Base-by-base conservation (phyloP, 257 asterid species). In the Penstemon barbatus region DNA sequence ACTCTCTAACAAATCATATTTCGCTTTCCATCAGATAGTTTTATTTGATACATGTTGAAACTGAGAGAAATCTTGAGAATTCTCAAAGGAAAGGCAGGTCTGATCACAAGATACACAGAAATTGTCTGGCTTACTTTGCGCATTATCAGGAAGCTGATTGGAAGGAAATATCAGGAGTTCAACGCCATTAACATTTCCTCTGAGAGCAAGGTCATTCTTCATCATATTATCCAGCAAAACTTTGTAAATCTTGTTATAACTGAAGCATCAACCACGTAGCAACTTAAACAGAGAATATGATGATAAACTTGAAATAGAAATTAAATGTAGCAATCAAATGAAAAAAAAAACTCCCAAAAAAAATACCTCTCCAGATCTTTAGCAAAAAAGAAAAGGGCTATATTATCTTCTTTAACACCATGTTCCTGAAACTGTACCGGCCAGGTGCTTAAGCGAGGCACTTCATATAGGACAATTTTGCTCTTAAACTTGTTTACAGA, bases 161-260 rank as follows among this genome's bases (percentile, higher is more conserved):
- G 98, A 92, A 71, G 97, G 88, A 76, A 85, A 92, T 78, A 92
- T 87, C 82, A 92, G 80, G 74, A 92, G 96, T 71, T 92, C 98
- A 40, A 83, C 89, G 37, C 91, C 96, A 83, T 82, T 74, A 66
- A 89, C 61, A 70, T 70, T 81, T 57, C 92, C 98, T 81, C 71
- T 82, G 70, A 92, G 91, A 79, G 95, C 98, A 65, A 86, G 85
- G 79, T 92, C 98, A 70, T 81, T 82, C 73, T 79, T 87, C 87
- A 92, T 89, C 98, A 92, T 84, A 62, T 79, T 82, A 72, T 89
- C 88, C 80, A 92, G 70, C 79, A 84, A 70, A 63, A 75, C 72
- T 76, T 87, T 87, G 85, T 92, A 92, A 75, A 86, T 76, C 79
- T 81, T 86, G 80, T 86, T 81, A 57, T 92, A 85, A 84, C 97